A percentile compares a stretch with the other conserved stretches of the same genome.
phyloP scores from a whole-genome alignment of 192 early-diverging fungal species.

The Podochytrium sp. region DNA sequence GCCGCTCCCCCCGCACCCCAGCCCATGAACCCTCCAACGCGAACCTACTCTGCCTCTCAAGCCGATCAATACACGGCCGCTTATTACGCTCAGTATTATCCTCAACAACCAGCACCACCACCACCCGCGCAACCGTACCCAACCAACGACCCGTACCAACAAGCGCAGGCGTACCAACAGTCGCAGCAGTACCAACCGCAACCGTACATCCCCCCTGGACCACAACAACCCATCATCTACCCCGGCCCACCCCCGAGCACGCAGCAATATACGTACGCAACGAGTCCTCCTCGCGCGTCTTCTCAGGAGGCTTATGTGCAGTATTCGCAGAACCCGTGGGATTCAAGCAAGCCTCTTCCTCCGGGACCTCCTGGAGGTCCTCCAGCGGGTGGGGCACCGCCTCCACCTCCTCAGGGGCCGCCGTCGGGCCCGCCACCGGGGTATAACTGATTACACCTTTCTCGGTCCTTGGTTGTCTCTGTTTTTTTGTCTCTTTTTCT shows the following conservation, averaged over 20 bases:
- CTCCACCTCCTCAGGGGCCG: background rate
- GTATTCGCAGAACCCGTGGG: no score
- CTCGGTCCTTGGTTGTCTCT: no score
- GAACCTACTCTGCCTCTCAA: background rate
- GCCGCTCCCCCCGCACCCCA: background rate
- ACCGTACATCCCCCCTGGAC: background rate
- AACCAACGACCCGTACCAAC: background rate
- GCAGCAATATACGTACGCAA: background rate
- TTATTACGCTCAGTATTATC: slow-evolving; percentile 18
- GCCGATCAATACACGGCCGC: background rate
- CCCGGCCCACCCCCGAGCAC: background rate
- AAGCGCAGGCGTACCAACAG: background rate
- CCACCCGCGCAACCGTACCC: background rate
- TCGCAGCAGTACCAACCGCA: background rate
- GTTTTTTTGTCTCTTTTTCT: no score
- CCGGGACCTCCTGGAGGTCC: background rate
- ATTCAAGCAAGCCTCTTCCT: background rate
- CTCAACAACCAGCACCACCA: slow-evolving; percentile 20
- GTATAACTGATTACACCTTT: no score
- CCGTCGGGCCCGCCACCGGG: background rate
- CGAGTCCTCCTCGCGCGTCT: background rate
- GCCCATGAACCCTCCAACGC: background rate
- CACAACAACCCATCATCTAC: background rate
- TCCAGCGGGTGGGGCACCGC: background rate
- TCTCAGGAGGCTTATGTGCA: no score